These are phyloP conservation scores for Antrodiella citrinella DNA, from an alignment of 768 basidiomycete genomes.

Conservation along the genomic window DNA sequence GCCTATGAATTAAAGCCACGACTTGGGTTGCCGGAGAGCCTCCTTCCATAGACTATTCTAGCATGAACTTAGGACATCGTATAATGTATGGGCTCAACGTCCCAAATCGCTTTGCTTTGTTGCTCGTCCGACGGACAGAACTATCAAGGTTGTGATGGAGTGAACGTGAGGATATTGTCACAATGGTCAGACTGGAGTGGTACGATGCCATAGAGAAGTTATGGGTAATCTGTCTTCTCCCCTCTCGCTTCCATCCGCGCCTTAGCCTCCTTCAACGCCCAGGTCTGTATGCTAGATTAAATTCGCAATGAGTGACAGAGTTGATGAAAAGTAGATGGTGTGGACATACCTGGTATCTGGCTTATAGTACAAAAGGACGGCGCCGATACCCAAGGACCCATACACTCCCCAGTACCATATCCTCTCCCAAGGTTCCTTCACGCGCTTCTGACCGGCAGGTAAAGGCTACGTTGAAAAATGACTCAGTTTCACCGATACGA, in stretches of 20 bases:
- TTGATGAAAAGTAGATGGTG: not conserved
- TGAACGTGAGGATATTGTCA: no score
- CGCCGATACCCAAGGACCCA: slow-evolving; percentile 70
- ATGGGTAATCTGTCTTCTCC: slow-evolving; percentile 71
- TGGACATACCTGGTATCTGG: slow-evolving; percentile 85
- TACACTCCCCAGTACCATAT: slow-evolving; percentile 91
- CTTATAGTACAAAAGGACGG: slow-evolving; percentile 81
- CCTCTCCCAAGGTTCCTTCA: slow-evolving; percentile 87
- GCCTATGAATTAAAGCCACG: slow-evolving; percentile 1
- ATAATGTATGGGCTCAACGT: slow-evolving; percentile 4
- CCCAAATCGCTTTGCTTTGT: no score
- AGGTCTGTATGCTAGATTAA: slow-evolving; percentile 69
- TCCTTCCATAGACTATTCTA: not conserved
- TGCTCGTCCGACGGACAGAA: no score
- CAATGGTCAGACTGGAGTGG: slow-evolving; percentile 1
- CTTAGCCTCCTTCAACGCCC: slow-evolving; percentile 89
- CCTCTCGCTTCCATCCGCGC: slow-evolving; percentile 87
- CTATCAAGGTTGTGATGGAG: no score
- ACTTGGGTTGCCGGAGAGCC: not conserved
- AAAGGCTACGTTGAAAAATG: slow-evolving; percentile 48
- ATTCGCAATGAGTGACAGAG: not conserved
- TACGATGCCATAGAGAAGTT: not conserved
- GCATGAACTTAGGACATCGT: not conserved
- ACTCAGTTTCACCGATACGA: no score
- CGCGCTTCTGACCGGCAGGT: slow-evolving; percentile 74